These are phyloP conservation scores for Penicillium olsonii DNA, from an alignment of 2,329 filamentous ascomycete genomes.

Conservation along the genomic window DNA sequence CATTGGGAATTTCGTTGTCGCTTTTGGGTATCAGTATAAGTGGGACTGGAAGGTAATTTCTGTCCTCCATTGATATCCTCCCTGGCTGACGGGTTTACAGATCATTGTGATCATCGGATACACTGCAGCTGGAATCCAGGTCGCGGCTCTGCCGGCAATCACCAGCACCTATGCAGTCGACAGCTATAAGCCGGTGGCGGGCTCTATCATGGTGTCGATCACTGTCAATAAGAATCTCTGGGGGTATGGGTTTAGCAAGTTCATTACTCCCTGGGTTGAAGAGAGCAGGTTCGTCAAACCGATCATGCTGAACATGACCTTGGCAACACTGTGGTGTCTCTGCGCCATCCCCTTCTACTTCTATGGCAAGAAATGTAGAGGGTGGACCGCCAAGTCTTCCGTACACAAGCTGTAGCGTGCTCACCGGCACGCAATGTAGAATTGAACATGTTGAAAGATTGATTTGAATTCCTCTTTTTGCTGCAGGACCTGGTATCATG, in stretches of 20 bases:
- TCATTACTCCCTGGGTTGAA: no score
- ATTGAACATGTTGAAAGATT: neutral
- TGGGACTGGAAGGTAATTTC: constrained; percentile 59
- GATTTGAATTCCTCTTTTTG: neutral
- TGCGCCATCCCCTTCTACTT: constrained; percentile 60
- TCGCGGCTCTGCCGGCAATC: constrained; percentile 62
- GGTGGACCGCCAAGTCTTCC: no score
- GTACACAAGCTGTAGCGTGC: no score
- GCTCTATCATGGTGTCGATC: constrained; percentile 60
- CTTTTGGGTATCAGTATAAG: constrained; percentile 54
- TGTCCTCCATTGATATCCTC: no score
- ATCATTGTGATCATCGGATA: constrained; percentile 63
- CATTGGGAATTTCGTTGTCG: constrained; percentile 59
- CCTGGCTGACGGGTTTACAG: no score
- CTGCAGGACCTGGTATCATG: constrained; percentile 22
- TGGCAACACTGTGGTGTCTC: constrained; percentile 56
- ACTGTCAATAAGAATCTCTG: constrained; percentile 67
- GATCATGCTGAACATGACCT: constrained; percentile 61
- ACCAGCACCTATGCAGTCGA: constrained; percentile 62
- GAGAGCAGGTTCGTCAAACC: no score
- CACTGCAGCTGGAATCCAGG: constrained; percentile 58
- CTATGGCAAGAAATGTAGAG: constrained; percentile 60
- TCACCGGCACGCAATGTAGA: neutral
- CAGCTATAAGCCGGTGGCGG: constrained; percentile 64
- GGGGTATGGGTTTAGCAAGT: no score